phyloP scores from a whole-genome alignment of 805 yeast species.

The Saturnispora gosingensis region DNA sequence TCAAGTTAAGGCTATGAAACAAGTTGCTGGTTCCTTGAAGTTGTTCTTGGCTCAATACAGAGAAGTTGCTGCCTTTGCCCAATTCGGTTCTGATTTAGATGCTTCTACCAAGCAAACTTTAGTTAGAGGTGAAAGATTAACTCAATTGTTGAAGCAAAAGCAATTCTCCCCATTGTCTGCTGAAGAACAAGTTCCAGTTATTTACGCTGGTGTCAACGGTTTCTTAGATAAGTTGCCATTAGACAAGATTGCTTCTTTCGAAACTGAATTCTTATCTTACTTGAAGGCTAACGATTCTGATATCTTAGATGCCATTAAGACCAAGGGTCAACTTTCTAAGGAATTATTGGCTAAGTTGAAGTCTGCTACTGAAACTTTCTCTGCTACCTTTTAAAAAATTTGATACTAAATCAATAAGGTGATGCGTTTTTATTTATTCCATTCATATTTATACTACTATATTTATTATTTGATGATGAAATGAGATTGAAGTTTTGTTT shows the following conservation, averaged over 20 bases:
- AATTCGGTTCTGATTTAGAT: conserved; percentile 99
- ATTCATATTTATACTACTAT: conserved; percentile 14
- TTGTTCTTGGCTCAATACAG: conserved; percentile 99
- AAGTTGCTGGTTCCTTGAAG: conserved; percentile 99
- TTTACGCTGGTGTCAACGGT: conserved; percentile 99
- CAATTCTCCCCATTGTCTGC: conserved; percentile 96
- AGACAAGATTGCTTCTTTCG: conserved; percentile 83
- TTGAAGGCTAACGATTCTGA: conserved; percentile 84
- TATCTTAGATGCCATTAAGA: conserved; percentile 74
- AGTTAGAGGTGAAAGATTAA: conserved; percentile 99
- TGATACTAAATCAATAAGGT: not conserved
- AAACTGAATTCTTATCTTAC: conserved; percentile 84
- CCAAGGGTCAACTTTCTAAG: conserved; percentile 82
- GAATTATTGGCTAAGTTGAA: conserved; percentile 82
- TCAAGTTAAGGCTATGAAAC: conserved; percentile 99
- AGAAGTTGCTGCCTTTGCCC: conserved; percentile 99
- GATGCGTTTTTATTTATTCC: conserved; percentile 9
- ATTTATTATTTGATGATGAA: conserved; percentile 17
- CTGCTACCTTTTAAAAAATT: conserved; percentile 60
- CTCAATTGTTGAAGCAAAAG: conserved; percentile 96
- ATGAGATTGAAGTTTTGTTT: conserved; percentile 11
- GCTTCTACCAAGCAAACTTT: conserved; percentile 99
- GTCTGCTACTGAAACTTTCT: conserved; percentile 86
- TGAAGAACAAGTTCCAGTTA: conserved; percentile 98
- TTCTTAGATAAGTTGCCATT: conserved; percentile 82